Percentiles rank a stretch among this genome's conserved stretches.
These are phyloP conservation scores for Sclerotinia minor DNA, from an alignment of 2,329 filamentous ascomycete genomes.

Conservation along the genomic window DNA sequence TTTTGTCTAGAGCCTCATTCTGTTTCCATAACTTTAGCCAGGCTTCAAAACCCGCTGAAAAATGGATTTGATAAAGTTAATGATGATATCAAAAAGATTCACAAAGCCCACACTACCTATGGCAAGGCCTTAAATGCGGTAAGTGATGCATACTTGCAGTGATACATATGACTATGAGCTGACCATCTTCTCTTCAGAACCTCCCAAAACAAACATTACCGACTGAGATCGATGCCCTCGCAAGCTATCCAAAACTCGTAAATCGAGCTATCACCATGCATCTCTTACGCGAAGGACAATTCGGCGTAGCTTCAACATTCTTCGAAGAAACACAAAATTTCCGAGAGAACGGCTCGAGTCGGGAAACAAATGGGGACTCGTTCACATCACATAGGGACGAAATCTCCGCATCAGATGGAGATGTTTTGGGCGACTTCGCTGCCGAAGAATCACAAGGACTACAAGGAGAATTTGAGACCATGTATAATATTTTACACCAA, in stretches of 20 bases:
- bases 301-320: conserved; percentile 82
- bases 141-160: conserved; percentile 30
- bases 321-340: conserved; percentile 65
- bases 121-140: conserved; percentile 83
- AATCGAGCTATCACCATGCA: conserved; percentile 97
- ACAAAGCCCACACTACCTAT: conserved; percentile 79
- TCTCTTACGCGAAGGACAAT: conserved; percentile 89
- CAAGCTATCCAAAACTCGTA: conserved; percentile 72
- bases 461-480: conserved; percentile 79
- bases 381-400: conserved; percentile 5
- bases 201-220: conserved; percentile 61
- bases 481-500: conserved; percentile 86
- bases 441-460: conserved; percentile 65
- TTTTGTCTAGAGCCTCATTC: conserved; percentile 60
- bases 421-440: conserved; percentile 47
- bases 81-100: conserved; percentile 77
- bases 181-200: conserved; percentile 34
- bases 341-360: conserved; percentile 43
- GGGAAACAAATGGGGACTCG: conserved; percentile 33
- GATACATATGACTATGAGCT: neutral
- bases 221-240: conserved; percentile 78
- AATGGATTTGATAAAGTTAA: conserved; percentile 77
- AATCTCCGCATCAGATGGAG: conserved; percentile 26
- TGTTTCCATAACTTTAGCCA: conserved; percentile 73
- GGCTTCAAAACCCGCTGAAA: conserved; percentile 83